Percentiles rank a stretch among this genome's conserved stretches.
Conservation (phyloP, 352 stramenopile species). For the Phytophthora foliorum region DNA sequence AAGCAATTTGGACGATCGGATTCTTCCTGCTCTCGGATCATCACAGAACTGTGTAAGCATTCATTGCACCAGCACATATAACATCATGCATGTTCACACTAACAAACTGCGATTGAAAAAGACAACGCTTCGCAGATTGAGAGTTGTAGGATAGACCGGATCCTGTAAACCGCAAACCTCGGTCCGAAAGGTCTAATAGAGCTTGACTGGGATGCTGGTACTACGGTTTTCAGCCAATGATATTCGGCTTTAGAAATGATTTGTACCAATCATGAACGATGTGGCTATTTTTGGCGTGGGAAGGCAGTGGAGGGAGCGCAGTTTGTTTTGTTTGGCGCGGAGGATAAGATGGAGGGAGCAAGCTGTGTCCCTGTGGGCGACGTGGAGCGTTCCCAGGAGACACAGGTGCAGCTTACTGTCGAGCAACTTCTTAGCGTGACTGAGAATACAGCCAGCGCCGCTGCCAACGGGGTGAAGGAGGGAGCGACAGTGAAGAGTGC, state of each 20-base stretch:
- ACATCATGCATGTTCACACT: too few relatives aligned
- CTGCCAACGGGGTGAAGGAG: neutral
- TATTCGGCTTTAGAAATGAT: too few relatives aligned
- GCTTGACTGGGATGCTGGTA: too few relatives aligned
- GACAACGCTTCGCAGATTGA: too few relatives aligned
- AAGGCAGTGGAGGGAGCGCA: slow-evolving; percentile 22
- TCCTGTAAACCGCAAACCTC: too few relatives aligned
- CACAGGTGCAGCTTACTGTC: neutral
- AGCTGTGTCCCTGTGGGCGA: neutral
- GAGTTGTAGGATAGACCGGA: too few relatives aligned
- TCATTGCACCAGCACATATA: too few relatives aligned
- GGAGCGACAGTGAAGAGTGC: neutral
- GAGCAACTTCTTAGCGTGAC: neutral
- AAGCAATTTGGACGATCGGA: neutral
- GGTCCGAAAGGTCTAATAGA: too few relatives aligned
- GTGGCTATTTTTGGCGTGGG: slow-evolving; percentile 2
- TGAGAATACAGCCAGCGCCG: neutral
- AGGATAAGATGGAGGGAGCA: slow-evolving; percentile 23
- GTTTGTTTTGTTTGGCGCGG: slow-evolving; percentile 26
- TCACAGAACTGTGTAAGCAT: neutral
- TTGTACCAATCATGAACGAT: neutral
- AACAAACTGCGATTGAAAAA: too few relatives aligned
- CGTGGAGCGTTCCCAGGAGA: neutral
- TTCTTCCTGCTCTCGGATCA: neutral
- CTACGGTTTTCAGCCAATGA: too few relatives aligned